These are phyloP conservation scores for Phylloporus sp. DNA, from an alignment of 768 basidiomycete species.

Conservation along the genomic window DNA sequence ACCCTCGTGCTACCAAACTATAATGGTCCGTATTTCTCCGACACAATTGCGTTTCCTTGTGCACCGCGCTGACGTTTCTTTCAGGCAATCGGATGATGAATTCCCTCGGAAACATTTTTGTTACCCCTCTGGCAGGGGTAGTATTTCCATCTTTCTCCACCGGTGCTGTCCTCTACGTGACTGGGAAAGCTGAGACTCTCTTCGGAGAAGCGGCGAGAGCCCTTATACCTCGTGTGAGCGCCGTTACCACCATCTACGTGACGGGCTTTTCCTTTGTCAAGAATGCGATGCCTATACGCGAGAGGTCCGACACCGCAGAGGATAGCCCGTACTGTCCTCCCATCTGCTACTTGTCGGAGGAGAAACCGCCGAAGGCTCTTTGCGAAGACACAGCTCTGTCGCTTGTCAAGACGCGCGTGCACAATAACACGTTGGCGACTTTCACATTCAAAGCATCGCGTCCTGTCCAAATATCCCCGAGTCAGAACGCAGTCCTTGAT, in stretches of 20 bases:
- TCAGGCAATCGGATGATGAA: conserved; percentile 60
- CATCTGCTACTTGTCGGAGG: conserved; percentile 47
- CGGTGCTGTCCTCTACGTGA: conserved; percentile 56
- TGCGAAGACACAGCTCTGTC: conserved; percentile 31
- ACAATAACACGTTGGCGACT: conserved; percentile 40
- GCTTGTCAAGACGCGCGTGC: conserved; percentile 17
- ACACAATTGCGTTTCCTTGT: background rate
- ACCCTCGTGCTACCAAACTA: conserved; percentile 58
- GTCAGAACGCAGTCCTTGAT: conserved; percentile 54
- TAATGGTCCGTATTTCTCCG: conserved; percentile 35
- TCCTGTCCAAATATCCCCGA: conserved; percentile 27
- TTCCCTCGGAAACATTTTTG: conserved; percentile 57
- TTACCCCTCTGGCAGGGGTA: conserved; percentile 50
- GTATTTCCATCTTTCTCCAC: conserved; percentile 51
- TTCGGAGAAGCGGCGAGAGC: conserved; percentile 43
- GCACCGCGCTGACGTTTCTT: background rate
- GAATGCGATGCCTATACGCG: conserved; percentile 51
- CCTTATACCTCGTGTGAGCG: conserved; percentile 46
- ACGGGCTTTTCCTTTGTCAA: conserved; percentile 51
- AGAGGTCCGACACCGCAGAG: conserved; percentile 27
- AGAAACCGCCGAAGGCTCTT: conserved; percentile 26
- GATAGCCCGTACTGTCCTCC: conserved; percentile 58
- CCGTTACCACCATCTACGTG: conserved; percentile 43
- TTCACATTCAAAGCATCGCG: conserved; percentile 45
- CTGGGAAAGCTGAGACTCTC: conserved; percentile 48